Conservation (phyloP, 768 basidiomycete species). For the Calocybe gangraenosa region DNA sequence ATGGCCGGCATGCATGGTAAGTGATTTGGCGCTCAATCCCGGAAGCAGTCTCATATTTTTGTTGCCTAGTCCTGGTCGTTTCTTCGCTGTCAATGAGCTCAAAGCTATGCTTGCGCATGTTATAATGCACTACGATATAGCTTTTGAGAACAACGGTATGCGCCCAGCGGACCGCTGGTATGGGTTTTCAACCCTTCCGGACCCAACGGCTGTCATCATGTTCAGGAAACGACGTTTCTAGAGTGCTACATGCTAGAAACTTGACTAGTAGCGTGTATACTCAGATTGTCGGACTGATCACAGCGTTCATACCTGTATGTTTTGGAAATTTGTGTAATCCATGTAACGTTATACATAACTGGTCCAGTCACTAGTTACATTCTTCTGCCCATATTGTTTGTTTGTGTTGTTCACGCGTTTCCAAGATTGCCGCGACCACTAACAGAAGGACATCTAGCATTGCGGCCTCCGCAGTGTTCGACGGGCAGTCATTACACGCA, state of each 20-base stretch:
- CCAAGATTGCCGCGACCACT: conserved; percentile 23
- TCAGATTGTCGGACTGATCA: too few species aligned
- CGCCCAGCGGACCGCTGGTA: conserved; percentile 15
- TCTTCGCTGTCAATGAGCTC: conserved; percentile 41
- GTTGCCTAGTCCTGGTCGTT: conserved; percentile 35
- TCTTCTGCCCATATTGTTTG: conserved; percentile 25
- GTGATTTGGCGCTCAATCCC: background rate
- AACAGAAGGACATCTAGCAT: background rate
- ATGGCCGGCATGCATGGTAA: conserved; percentile 21
- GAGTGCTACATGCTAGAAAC: too few species aligned
- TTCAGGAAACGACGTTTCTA: background rate
- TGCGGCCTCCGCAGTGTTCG: conserved; percentile 2
- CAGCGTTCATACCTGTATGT: too few species aligned
- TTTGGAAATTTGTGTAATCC: conserved; percentile 28
- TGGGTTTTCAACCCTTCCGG: background rate
- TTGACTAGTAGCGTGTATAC: too few species aligned
- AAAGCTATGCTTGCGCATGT: conserved; percentile 38
- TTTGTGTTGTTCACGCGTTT: conserved; percentile 39
- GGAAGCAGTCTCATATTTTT: background rate
- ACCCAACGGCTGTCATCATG: background rate
- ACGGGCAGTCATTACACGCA: background rate
- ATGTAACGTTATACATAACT: too few species aligned
- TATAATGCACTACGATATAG: conserved; percentile 36
- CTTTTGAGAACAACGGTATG: conserved; percentile 21
- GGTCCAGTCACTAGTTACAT: too few species aligned